phyloP scores from a whole-genome alignment of 2,329 filamentous ascomycete genomes.

The Microdochium bolleyi region DNA sequence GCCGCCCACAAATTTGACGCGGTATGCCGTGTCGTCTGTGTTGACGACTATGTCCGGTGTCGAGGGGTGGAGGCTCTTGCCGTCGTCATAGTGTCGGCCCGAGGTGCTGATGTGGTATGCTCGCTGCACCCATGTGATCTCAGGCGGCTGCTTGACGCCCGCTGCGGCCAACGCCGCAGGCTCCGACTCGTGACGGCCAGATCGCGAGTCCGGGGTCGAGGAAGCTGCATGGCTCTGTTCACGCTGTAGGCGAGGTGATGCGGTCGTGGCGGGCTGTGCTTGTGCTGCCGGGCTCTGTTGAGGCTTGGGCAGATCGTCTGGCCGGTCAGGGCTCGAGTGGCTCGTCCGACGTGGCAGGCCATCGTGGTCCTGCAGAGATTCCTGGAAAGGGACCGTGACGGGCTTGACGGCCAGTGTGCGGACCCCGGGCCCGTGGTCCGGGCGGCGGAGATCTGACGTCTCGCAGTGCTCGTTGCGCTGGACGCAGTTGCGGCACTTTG shows the following conservation, averaged over 20 bases:
- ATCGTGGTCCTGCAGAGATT: neutral
- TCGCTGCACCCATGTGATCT: slow-evolving; percentile 1
- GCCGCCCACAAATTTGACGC: slow-evolving; percentile 6
- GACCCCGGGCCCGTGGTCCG: slow-evolving; percentile 7
- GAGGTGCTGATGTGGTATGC: slow-evolving; percentile 1
- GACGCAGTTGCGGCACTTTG: slow-evolving; percentile 17
- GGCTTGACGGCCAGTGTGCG: slow-evolving; percentile 10
- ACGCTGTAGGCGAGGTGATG: neutral
- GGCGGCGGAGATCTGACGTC: slow-evolving; percentile 15
- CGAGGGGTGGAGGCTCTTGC: neutral
- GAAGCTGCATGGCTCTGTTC: neutral
- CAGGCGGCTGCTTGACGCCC: neutral
- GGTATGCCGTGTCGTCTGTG: slow-evolving; percentile 11
- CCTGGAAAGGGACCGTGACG: slow-evolving; percentile 2
- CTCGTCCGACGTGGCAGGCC: too few species aligned
- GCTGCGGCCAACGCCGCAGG: neutral
- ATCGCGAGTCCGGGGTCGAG: neutral
- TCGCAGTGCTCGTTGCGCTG: slow-evolving; percentile 14
- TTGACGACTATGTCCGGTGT: slow-evolving; percentile 13
- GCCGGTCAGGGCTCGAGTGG: too few species aligned
- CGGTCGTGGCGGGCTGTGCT: neutral
- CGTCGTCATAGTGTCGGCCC: neutral
- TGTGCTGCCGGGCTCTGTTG: neutral
- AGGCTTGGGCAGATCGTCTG: neutral
- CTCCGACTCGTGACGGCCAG: neutral